Base-by-base conservation (phyloP, 106 monocot species). In the Allium fistulosum region DNA sequence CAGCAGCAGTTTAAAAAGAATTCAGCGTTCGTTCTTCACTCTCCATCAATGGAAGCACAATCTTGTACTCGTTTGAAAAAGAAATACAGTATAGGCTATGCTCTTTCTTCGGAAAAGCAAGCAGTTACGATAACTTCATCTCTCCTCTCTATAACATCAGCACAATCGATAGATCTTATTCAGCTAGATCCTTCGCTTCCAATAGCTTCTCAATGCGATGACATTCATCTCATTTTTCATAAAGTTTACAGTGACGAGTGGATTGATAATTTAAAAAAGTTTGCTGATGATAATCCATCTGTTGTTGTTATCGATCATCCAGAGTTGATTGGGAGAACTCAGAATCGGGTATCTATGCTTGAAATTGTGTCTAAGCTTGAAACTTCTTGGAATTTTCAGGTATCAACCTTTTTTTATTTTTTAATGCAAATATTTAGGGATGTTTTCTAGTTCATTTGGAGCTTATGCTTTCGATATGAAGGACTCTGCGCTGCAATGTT, bases 341-440 rank as follows among this genome's bases (percentile, higher is more conserved):
- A 81, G 68, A 78, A 88, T 53, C 78, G 84, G 37, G 59, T 88
- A 52, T 88, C 84, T 48, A 88, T 88, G 88, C 76, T 84, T 46
- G 66, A 76, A 70, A 66, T 76, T 72, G 83, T 84, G 9, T 79
- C 80, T 17, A 72, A 77, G 57, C 81, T 89, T 46, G 17, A 48
- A n/a, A 48, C 75, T 50, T 56, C 55, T 2, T 28, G 45, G 14
- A 68, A 68, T 17, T 9, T 0, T 45, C 51, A 56, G 68, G 68
- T 67, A 53, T 18, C 17, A 18, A 67, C 37, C 37, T 37, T 4
- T 37, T 37, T 3, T 28, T 28, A 2, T 28, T 1, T 37, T 37
- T 37, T 37, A 22, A 22, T 22, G 37, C 37, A 37, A 37, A 37
- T 37, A 37, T 37, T 37, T 37, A 37, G 5, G 37, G 37, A 37